Conservation (phyloP, 768 basidiomycete species). For the Pluteus cervinus region DNA sequence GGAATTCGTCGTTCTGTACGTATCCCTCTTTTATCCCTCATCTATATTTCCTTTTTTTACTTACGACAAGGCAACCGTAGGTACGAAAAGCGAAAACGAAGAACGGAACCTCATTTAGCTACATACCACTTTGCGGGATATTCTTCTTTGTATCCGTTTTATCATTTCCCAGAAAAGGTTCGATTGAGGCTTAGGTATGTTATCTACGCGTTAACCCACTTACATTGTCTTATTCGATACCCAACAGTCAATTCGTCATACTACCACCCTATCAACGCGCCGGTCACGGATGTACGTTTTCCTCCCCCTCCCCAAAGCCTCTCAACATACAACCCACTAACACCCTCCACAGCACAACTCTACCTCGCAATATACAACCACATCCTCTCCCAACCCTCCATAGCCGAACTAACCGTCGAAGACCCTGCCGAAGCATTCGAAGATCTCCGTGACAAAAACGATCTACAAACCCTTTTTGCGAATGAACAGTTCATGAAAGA, state of each 20-base stretch:
- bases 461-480: conserved; percentile 71
- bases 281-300: conserved; percentile 80
- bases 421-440: conserved; percentile 98
- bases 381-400: conserved; percentile 53
- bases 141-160: conserved; percentile 92
- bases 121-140: conserved; percentile 95
- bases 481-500: conserved; percentile 65
- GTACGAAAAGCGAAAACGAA: conserved; percentile 78
- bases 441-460: conserved; percentile 89
- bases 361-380: conserved; percentile 84
- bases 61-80: too few relatives aligned
- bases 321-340: too few relatives aligned
- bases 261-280: conserved; percentile 83
- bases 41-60: neutral
- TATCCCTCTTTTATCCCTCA: conserved; percentile 9
- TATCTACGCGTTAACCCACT: neutral
- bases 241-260: conserved; percentile 87
- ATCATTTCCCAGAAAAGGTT: conserved; percentile 88
- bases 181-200: conserved; percentile 80
- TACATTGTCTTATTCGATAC: conserved; percentile 6
- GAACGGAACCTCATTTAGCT: conserved; percentile 34
- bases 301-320: too few relatives aligned
- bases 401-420: conserved; percentile 94
- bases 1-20: conserved; percentile 89
- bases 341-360: conserved; percentile 66